Base-by-base conservation (phyloP, 257 asterid genomes). In the Anisodus tanguticus region DNA sequence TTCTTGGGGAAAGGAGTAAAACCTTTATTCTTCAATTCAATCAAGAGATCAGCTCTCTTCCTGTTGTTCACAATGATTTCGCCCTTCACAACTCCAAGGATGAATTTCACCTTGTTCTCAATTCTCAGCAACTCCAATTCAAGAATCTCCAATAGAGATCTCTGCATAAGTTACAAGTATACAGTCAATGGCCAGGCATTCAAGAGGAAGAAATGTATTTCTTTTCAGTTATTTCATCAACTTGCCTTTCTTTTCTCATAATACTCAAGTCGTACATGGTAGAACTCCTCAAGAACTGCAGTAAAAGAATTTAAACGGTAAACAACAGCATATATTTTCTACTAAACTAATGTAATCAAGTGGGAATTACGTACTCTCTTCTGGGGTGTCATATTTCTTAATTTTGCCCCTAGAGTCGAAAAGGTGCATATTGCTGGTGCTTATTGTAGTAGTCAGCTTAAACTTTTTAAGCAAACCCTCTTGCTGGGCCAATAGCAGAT, bases 201-300 rank as follows among this genome's bases (percentile, higher is more conserved):
- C 59, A 47, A 62, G 31, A n/a, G 51, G 79, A 55, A 19, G 3
- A 9, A 64, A 67, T 77, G 31, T 6, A 13, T 12, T 53, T 66
- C 39, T 10, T 57, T n/a, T 9, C 47, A 78, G 35, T 12, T n/a
- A n/a, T 51, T 82, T 77, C 31, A 79, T 57, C 54, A 83, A 87
- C 90, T 86, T 90, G 77, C 99, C 93, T 95, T 97, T 83, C 98
- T 88, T 85, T 92, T 95, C 79, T 92, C 97, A 78, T 97, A 97
- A 80, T 83, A 91, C 55, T 93, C 97, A 8, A 95, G 94, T 92
- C 99, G 92, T 81, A 93, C 45, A 71, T 88, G 64, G 83, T 89
- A 97, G 86, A 97, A 97, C 37, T 97, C 99, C 87, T 95, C 98
- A 47, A 97, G 93, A 89, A 97, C 99, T 97, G 94, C 91, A 90